Evolutionary conservation across 345 rosid genomes (phyloP).

Genomic region (Acer campestre): DNA sequence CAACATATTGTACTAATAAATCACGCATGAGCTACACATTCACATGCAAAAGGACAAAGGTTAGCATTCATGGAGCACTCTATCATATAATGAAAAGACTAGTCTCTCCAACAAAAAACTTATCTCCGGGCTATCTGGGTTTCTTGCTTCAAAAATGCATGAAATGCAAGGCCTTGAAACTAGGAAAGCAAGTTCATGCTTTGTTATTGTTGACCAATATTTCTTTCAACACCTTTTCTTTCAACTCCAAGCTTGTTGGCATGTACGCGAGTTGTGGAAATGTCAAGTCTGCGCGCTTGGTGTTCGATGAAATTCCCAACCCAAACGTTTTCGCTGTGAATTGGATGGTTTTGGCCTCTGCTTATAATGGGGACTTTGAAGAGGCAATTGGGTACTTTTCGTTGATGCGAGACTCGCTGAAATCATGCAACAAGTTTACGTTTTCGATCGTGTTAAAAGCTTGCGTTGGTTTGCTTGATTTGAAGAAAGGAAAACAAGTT

Average conservation of each 20-base stretch:
- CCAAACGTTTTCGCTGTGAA: constrained; percentile 46
- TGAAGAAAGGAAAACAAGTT: constrained; percentile 44
- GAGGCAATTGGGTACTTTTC: constrained; percentile 45
- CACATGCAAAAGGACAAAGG: not conserved
- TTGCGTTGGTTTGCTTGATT: constrained; percentile 48
- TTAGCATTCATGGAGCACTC: not conserved
- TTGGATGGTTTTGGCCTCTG: constrained; percentile 49
- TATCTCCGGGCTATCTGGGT: constrained; percentile 11
- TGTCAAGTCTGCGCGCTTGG: constrained; percentile 25
- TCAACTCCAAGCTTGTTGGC: constrained; percentile 45
- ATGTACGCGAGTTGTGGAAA: constrained; percentile 48
- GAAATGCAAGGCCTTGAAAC: constrained; percentile 36
- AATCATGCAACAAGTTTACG: constrained; percentile 41
- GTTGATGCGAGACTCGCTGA: constrained; percentile 30
- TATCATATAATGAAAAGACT: constrained; percentile 15
- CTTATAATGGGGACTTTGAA: constrained; percentile 37
- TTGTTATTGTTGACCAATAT: constrained; percentile 28
- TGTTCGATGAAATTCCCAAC: constrained; percentile 32
- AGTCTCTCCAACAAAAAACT: not conserved
- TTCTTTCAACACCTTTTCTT: constrained; percentile 22
- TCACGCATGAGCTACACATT: too few relatives aligned
- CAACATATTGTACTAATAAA: too few relatives aligned
- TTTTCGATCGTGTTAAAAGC: constrained; percentile 49
- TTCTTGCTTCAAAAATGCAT: constrained; percentile 38
- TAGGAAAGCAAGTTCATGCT: constrained; percentile 46